Conservation (phyloP, 2,329 filamentous ascomycete genomes). For the Colletotrichum sp. region DNA sequence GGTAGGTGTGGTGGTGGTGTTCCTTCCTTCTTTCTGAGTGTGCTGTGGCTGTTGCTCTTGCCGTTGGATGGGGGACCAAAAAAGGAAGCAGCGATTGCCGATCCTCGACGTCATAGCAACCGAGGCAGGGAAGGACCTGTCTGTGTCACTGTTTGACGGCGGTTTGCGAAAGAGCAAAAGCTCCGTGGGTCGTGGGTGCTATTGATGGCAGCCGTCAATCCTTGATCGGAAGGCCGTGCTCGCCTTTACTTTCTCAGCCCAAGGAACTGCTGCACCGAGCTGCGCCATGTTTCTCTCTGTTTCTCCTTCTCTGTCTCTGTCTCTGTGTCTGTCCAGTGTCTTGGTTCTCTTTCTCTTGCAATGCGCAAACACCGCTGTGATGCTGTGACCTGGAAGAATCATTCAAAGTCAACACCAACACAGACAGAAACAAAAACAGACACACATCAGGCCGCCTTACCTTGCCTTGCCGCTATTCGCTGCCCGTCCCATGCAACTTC, state of each 20-base stretch:
- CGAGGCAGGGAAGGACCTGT: background rate
- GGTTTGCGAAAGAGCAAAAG: background rate
- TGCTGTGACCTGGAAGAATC: background rate
- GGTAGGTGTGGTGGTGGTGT: background rate
- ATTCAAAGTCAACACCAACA: background rate
- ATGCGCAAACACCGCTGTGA: background rate
- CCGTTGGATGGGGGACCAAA: background rate
- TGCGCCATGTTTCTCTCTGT: background rate
- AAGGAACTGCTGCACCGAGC: background rate
- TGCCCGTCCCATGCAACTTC: background rate
- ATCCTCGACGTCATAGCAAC: conserved; percentile 12
- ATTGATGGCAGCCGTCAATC: background rate
- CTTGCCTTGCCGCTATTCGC: background rate
- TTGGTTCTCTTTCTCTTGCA: background rate
- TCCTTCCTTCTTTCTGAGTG: background rate
- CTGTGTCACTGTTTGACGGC: conserved; percentile 14
- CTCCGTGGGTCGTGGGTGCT: background rate
- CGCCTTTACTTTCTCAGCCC: background rate
- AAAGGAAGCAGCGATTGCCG: background rate
- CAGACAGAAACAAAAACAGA: background rate
- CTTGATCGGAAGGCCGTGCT: background rate
- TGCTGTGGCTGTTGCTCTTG: background rate
- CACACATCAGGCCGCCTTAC: background rate
- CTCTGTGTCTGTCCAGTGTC: background rate
- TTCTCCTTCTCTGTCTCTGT: background rate